phyloP scores from a whole-genome alignment of 768 basidiomycete species.

The Sporobolomyces pararoseus region DNA sequence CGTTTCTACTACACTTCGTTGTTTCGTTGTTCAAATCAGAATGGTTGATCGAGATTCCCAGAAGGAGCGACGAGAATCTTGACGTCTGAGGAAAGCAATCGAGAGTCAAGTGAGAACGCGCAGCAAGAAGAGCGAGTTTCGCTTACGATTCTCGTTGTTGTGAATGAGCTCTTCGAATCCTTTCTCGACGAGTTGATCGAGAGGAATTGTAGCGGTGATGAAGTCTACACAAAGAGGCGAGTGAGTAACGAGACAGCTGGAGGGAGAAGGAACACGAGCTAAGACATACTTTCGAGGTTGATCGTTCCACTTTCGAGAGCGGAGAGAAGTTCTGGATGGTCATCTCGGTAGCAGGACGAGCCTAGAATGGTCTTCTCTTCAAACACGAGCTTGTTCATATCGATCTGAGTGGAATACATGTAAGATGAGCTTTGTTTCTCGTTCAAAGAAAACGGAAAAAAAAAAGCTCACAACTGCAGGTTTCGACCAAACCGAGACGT shows the following conservation, averaged over 20 bases:
- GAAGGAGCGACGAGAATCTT: slow-evolving; percentile 31
- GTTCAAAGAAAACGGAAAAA: background rate
- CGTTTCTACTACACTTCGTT: too few relatives aligned
- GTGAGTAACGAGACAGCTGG: too few relatives aligned
- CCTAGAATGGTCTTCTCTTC: slow-evolving; percentile 53
- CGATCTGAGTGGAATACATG: too few relatives aligned
- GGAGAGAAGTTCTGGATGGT: slow-evolving; percentile 52
- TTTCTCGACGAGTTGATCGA: slow-evolving; percentile 31
- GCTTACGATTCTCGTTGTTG: slow-evolving; percentile 33
- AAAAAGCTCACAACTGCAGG: background rate
- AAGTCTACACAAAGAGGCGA: background rate
- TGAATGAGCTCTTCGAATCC: slow-evolving; percentile 32
- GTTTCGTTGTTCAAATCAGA: too few relatives aligned
- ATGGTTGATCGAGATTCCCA: slow-evolving; percentile 24
- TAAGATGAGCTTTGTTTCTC: slow-evolving; percentile 3
- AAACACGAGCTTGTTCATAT: slow-evolving; percentile 51
- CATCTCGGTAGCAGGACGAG: slow-evolving; percentile 51
- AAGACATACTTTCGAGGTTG: slow-evolving; percentile 47
- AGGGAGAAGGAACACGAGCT: background rate
- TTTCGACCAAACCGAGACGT: slow-evolving; percentile 53
- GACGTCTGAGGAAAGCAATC: slow-evolving; percentile 15
- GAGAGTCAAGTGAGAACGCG: background rate
- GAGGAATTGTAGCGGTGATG: slow-evolving; percentile 23
- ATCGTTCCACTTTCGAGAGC: slow-evolving; percentile 53
- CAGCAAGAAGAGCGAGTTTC: background rate